Conservation (phyloP, 2,329 filamentous ascomycete species). For the Sporothrix curviconia region DNA sequence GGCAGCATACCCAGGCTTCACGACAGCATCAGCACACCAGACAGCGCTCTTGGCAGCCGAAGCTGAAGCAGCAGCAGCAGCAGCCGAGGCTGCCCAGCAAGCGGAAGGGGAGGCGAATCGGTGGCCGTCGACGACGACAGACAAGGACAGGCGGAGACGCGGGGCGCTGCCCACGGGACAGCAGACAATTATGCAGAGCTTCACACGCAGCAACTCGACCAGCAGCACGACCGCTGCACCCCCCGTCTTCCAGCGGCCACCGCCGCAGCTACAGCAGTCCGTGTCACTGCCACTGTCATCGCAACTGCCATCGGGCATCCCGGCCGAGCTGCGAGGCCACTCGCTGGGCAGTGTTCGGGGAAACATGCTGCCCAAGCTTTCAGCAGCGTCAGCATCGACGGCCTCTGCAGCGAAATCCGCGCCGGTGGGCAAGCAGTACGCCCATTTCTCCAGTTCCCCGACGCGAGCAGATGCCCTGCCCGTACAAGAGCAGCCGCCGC, state of each 20-base stretch:
- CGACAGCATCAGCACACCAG: slow-evolving; percentile 53
- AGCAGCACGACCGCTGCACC: slow-evolving; percentile 8
- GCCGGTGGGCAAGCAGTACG: slow-evolving; percentile 36
- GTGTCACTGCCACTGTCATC: neutral
- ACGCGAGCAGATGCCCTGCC: neutral
- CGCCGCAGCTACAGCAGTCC: neutral
- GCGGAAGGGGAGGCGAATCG: slow-evolving; percentile 19
- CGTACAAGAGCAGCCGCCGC: neutral
- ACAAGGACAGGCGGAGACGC: neutral
- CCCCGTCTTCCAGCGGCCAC: neutral
- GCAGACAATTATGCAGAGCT: slow-evolving; percentile 12
- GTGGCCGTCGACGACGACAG: neutral
- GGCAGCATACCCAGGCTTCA: slow-evolving; percentile 48
- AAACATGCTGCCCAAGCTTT: slow-evolving; percentile 24
- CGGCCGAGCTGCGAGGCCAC: slow-evolving; percentile 32
- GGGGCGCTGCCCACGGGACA: slow-evolving; percentile 4
- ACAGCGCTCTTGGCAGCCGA: slow-evolving; percentile 33
- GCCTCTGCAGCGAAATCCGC: too few relatives aligned
- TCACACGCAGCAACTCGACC: slow-evolving; percentile 8
- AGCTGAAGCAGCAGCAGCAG: slow-evolving; percentile 18
- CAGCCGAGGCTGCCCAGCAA: slow-evolving; percentile 25
- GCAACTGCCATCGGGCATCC: slow-evolving; percentile 22
- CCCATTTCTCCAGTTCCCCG: slow-evolving; percentile 54
- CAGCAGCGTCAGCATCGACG: neutral
- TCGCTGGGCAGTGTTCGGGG: slow-evolving; percentile 31